phyloP scores from a whole-genome alignment of 176 grass and related monocot species.

The Oryza coarctata region DNA sequence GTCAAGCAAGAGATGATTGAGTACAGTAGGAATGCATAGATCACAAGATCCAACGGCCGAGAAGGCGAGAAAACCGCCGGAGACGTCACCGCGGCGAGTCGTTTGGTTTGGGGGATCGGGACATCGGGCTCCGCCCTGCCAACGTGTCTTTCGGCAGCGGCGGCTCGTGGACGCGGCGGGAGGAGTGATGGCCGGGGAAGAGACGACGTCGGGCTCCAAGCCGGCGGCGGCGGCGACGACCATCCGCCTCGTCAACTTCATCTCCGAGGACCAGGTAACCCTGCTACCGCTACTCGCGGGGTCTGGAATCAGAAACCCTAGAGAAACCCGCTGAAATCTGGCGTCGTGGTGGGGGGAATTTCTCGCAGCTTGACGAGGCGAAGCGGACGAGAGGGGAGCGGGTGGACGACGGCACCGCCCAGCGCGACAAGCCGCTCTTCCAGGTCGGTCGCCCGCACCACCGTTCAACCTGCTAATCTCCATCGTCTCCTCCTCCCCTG shows the following conservation, averaged over 20 bases:
- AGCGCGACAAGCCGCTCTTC: slow-evolving; percentile 83
- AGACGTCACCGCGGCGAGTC: background rate
- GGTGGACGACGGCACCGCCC: slow-evolving; percentile 86
- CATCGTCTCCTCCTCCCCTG: background rate
- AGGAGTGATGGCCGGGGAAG: background rate
- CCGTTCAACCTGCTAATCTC: background rate
- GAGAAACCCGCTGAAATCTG: slow-evolving; percentile 24
- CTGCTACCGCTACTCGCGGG: background rate
- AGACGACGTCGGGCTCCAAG: slow-evolving; percentile 28
- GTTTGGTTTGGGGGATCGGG: too few relatives aligned
- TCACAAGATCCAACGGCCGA: background rate
- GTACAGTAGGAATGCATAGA: background rate
- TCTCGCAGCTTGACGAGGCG: slow-evolving; percentile 66
- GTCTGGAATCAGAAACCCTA: slow-evolving; percentile 17
- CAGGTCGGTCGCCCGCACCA: slow-evolving; percentile 40
- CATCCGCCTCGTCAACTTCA: slow-evolving; percentile 88
- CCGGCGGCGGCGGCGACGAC: slow-evolving; percentile 22
- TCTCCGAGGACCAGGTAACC: slow-evolving; percentile 87
- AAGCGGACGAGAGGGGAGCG: slow-evolving; percentile 89
- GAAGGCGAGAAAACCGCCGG: background rate
- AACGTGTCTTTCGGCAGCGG: background rate
- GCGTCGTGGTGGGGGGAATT: background rate
- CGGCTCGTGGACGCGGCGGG: background rate
- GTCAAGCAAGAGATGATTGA: too few relatives aligned
- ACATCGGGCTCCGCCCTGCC: background rate